Evolutionary conservation across 805 yeast species (phyloP).

Genomic region (Metschnikowia sp.): DNA sequence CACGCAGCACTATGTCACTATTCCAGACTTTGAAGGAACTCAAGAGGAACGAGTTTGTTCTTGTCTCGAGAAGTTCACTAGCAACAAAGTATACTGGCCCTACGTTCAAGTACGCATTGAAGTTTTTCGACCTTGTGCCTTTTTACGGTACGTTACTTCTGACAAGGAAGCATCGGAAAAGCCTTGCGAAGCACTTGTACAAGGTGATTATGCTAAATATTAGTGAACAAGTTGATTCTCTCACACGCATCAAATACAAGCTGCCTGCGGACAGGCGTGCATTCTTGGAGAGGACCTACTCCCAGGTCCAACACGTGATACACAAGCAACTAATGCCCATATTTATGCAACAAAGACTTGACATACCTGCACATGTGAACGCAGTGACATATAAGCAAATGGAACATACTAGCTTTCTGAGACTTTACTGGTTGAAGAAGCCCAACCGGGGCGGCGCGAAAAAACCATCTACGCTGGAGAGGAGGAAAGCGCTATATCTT

Average conservation of each 20-base stretch:
- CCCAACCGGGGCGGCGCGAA: slow-evolving; percentile 1
- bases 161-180: slow-evolving; percentile 21
- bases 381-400: slow-evolving; percentile 28
- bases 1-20: slow-evolving; percentile 25
- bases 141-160: slow-evolving; percentile 28
- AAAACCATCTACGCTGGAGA: slow-evolving; percentile 1
- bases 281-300: slow-evolving; percentile 26
- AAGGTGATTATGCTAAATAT: slow-evolving; percentile 36
- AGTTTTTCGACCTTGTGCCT: slow-evolving; percentile 34
- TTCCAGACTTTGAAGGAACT: slow-evolving; percentile 12
- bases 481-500: slow-evolving; percentile 8
- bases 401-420: slow-evolving; percentile 23
- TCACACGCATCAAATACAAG: slow-evolving; percentile 34
- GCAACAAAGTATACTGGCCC: slow-evolving; percentile 17
- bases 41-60: slow-evolving; percentile 30
- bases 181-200: slow-evolving; percentile 31
- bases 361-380: slow-evolving; percentile 16
- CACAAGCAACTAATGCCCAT: slow-evolving; percentile 25
- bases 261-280: slow-evolving; percentile 25
- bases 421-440: slow-evolving; percentile 31
- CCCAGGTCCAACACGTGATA: slow-evolving; percentile 28
- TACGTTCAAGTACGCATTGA: slow-evolving; percentile 26
- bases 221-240: slow-evolving; percentile 36
- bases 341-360: slow-evolving; percentile 16
- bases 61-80: slow-evolving; percentile 13